These are phyloP conservation scores for Anethum foeniculum DNA, from an alignment of 140 eudicot species.

Conservation along the genomic window DNA sequence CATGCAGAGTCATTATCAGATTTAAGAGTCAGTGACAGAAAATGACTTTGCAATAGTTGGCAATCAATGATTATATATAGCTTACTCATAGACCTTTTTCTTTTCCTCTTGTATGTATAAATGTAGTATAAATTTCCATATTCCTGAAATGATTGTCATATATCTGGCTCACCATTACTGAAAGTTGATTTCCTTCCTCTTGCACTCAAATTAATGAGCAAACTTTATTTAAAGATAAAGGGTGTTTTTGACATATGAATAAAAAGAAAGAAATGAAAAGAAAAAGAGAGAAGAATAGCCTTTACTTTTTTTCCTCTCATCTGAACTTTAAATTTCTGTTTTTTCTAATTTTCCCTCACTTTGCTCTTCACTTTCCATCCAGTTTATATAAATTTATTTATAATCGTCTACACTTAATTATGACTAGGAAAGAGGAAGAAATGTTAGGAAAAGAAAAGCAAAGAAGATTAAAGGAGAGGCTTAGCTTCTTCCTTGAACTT, in stretches of 20 bases:
- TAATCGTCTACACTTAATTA: neutral
- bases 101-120: slow-evolving; percentile 14
- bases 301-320: slow-evolving; percentile 36
- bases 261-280: slow-evolving; percentile 17
- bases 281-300: slow-evolving; percentile 38
- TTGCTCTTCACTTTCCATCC: slow-evolving; percentile 12
- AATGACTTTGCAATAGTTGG: slow-evolving; percentile 24
- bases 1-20: slow-evolving; percentile 11
- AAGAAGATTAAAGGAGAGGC: slow-evolving; percentile 3
- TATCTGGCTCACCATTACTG: slow-evolving; percentile 28
- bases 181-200: slow-evolving; percentile 66
- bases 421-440: neutral
- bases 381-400: neutral
- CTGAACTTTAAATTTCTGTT: slow-evolving; percentile 39
- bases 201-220: slow-evolving; percentile 37
- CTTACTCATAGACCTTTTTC: slow-evolving; percentile 16
- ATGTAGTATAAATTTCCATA: slow-evolving; percentile 16
- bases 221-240: slow-evolving; percentile 68
- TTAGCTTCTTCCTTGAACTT: slow-evolving; percentile 1
- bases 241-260: slow-evolving; percentile 59
- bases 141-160: slow-evolving; percentile 16
- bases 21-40: slow-evolving; percentile 10
- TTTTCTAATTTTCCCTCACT: neutral
- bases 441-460: neutral
- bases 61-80: slow-evolving; percentile 18